Evolutionary conservation across 2,329 filamentous ascomycete species (phyloP).

Genomic region (Fusarium lateritium): DNA sequence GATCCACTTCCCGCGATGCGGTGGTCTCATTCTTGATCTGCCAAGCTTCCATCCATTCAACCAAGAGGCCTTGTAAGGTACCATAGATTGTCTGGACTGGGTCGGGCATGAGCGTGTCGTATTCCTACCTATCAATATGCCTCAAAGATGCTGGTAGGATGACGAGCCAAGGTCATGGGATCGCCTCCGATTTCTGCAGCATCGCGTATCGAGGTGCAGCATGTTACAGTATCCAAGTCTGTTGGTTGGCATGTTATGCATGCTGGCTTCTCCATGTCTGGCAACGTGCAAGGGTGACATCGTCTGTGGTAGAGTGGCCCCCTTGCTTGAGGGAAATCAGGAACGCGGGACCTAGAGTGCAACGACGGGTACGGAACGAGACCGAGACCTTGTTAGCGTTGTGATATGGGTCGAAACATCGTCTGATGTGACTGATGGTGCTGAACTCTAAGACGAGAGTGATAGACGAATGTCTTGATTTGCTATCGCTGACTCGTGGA

Average conservation of each 20-base stretch:
- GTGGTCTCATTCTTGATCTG: conserved; percentile 43
- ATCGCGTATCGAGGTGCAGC: conserved; percentile 30
- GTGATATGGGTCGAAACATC: conserved; percentile 19
- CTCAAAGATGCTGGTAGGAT: neutral
- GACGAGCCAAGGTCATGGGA: conserved; percentile 4
- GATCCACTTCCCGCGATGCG: conserved; percentile 36
- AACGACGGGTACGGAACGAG: conserved; percentile 26
- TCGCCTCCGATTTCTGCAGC: neutral
- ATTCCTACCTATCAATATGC: conserved; percentile 3
- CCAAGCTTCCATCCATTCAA: conserved; percentile 20
- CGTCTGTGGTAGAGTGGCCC: neutral
- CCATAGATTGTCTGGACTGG: neutral
- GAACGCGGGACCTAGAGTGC: conserved; percentile 10
- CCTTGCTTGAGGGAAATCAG: conserved; percentile 15
- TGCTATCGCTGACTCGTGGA: conserved; percentile 10
- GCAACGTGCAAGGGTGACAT: conserved; percentile 29
- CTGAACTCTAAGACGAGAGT: neutral
- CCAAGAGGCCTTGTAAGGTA: neutral
- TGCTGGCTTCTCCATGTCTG: conserved; percentile 24
- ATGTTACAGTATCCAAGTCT: neutral
- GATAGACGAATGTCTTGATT: neutral
- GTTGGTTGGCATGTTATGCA: neutral
- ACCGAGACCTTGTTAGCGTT: conserved; percentile 27
- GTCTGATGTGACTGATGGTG: conserved; percentile 21
- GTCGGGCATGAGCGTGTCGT: neutral